Evolutionary conservation across 805 yeast genomes (phyloP).

Genomic region (Candida adriatica): DNA sequence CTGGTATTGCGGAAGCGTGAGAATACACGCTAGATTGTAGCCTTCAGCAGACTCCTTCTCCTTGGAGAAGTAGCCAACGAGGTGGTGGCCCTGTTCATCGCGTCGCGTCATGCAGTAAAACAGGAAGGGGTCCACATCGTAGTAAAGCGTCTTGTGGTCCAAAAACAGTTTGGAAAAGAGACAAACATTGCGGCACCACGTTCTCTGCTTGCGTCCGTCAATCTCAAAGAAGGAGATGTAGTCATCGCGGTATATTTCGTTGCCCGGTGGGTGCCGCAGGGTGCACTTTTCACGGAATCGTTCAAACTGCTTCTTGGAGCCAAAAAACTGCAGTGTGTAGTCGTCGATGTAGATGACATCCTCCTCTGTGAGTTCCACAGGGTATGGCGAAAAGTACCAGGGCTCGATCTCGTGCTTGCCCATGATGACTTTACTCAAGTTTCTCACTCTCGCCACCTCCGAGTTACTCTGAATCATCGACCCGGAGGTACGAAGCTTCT

Average conservation of each 20-base stretch:
- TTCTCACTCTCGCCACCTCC: constrained; percentile 88
- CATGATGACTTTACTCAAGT: constrained; percentile 67
- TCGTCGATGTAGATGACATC: constrained; percentile 89
- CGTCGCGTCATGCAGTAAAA: constrained; percentile 92
- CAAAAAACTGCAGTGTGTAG: constrained; percentile 82
- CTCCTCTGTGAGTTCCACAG: constrained; percentile 87
- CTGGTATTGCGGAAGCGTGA: constrained; percentile 94
- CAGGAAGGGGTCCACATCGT: constrained; percentile 96
- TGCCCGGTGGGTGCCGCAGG: constrained; percentile 95
- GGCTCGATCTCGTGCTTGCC: constrained; percentile 95
- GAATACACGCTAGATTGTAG: constrained; percentile 94
- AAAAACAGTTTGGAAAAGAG: constrained; percentile 81
- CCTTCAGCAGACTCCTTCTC: constrained; percentile 95
- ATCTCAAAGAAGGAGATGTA: constrained; percentile 93
- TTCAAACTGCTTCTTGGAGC: constrained; percentile 85
- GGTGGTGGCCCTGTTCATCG: constrained; percentile 88
- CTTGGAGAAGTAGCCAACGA: constrained; percentile 94
- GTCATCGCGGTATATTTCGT: constrained; percentile 91
- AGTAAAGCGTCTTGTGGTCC: constrained; percentile 93
- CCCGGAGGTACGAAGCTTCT: constrained; percentile 88
- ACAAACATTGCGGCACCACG: constrained; percentile 96
- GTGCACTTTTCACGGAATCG: constrained; percentile 85
- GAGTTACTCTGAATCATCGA: constrained; percentile 89
- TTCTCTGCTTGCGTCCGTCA: constrained; percentile 92
- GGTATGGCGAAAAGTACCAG: constrained; percentile 98